Conservation (phyloP, 140 eudicot species). For the Cichorium intybus region DNA sequence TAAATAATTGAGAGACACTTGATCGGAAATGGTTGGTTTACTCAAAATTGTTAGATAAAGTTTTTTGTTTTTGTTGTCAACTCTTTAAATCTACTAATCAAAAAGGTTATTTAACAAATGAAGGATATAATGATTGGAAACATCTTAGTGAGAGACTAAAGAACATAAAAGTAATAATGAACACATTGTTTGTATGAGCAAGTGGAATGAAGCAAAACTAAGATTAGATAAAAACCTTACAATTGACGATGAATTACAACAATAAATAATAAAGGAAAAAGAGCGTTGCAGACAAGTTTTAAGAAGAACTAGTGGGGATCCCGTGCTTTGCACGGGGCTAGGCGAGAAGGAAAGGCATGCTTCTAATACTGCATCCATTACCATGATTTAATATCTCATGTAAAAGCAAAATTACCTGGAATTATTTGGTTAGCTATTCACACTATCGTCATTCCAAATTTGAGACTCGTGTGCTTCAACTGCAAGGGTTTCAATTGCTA, state of each 20-base stretch:
- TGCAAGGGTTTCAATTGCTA: too few species aligned
- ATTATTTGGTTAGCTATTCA: too few species aligned
- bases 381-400: too few species aligned
- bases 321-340: too few species aligned
- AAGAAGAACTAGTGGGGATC: too few species aligned
- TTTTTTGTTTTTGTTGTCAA: neutral
- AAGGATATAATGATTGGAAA: neutral
- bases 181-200: neutral
- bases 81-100: neutral
- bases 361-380: too few species aligned
- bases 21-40: neutral
- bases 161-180: neutral
- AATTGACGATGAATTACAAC: neutral
- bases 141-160: neutral
- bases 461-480: too few species aligned
- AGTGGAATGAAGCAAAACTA: neutral
- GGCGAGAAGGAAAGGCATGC: too few species aligned
- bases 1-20: neutral
- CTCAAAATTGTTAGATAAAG: neutral
- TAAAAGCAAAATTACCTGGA: too few species aligned
- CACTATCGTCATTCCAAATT: too few species aligned
- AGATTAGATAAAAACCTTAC: neutral
- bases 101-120: neutral
- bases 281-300: neutral
- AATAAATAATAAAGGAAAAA: neutral